Percentiles rank a stretch among this genome's conserved stretches.
phyloP scores from a whole-genome alignment of 768 basidiomycete genomes.

The Lyophyllum shimeji region DNA sequence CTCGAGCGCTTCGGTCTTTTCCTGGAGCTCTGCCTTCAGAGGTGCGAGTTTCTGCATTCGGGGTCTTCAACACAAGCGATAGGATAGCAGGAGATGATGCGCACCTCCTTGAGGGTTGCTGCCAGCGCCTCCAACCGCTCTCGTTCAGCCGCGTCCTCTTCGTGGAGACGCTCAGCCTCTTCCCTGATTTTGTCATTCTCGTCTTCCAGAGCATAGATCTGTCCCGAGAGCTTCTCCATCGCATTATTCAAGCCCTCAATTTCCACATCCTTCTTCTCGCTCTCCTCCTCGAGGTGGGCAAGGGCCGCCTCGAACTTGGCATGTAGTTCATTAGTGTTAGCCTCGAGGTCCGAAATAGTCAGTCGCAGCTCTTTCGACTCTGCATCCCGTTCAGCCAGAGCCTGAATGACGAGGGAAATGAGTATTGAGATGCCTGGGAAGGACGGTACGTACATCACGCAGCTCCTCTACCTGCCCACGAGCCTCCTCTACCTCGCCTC shows the following conservation, averaged over 20 bases:
- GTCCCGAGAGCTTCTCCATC: constrained; percentile 77
- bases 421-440: constrained; percentile 4
- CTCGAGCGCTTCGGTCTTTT: constrained; percentile 67
- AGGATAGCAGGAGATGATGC: constrained; percentile 18
- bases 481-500: constrained; percentile 83
- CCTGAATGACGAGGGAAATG: constrained; percentile 37
- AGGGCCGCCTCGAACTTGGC: constrained; percentile 74
- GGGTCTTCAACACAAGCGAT: neutral
- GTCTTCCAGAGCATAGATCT: constrained; percentile 84
- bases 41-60: constrained; percentile 60
- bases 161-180: constrained; percentile 62
- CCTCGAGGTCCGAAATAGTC: constrained; percentile 73
- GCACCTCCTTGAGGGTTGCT: constrained; percentile 78
- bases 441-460: constrained; percentile 52
- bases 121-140: constrained; percentile 68
- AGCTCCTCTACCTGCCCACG: constrained; percentile 79
- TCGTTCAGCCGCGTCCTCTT: constrained; percentile 73
- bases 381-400: constrained; percentile 74
- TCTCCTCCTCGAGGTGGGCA: constrained; percentile 74
- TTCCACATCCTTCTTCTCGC: constrained; percentile 78
- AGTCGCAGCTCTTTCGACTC: constrained; percentile 76
- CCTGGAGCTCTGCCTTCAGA: constrained; percentile 65
- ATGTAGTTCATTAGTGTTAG: constrained; percentile 67
- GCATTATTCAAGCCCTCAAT: constrained; percentile 72
- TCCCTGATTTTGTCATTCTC: constrained; percentile 78